A percentile compares a stretch with the other conserved stretches of the same genome.
Conservation (phyloP, 2,329 filamentous ascomycete genomes). For the Scedosporium dehoogii region DNA sequence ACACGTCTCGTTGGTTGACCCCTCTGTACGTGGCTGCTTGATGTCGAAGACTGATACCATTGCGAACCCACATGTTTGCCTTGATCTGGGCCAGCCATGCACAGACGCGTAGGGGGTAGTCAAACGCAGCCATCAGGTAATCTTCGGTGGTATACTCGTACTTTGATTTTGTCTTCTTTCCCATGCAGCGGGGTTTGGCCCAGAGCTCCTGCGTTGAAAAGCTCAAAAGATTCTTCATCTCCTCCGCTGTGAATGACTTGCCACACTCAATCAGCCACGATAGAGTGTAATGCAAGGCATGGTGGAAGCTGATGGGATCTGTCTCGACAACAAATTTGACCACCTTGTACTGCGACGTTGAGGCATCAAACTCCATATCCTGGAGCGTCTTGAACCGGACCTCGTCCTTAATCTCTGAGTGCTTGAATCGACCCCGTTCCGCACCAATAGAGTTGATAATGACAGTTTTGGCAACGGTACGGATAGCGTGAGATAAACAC, state of each 20-base stretch:
- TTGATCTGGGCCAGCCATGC: conserved; percentile 98
- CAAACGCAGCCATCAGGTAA: conserved; percentile 77
- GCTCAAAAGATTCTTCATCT: conserved; percentile 58
- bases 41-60: conserved; percentile 89
- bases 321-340: conserved; percentile 83
- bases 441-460: conserved; percentile 81
- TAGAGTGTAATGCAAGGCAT: conserved; percentile 88
- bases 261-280: conserved; percentile 93
- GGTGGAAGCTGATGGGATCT: conserved; percentile 92
- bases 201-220: conserved; percentile 64
- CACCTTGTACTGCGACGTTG: conserved; percentile 50
- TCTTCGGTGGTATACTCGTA: conserved; percentile 59
- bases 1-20: conserved; percentile 80
- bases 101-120: conserved; percentile 86
- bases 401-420: conserved; percentile 80
- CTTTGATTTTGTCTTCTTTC: conserved; percentile 44
- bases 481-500: conserved; percentile 61
- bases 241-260: conserved; percentile 59
- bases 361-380: conserved; percentile 70
- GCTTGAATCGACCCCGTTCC: conserved; percentile 77
- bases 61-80: conserved; percentile 96
- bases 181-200: conserved; percentile 53
- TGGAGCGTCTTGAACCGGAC: conserved; percentile 69
- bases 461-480: conserved; percentile 68
- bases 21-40: conserved; percentile 91